Evolutionary conservation across 1,284 basidiomycete genomes (phyloP).

Genomic region (Rhodotorula glutinis): DNA sequence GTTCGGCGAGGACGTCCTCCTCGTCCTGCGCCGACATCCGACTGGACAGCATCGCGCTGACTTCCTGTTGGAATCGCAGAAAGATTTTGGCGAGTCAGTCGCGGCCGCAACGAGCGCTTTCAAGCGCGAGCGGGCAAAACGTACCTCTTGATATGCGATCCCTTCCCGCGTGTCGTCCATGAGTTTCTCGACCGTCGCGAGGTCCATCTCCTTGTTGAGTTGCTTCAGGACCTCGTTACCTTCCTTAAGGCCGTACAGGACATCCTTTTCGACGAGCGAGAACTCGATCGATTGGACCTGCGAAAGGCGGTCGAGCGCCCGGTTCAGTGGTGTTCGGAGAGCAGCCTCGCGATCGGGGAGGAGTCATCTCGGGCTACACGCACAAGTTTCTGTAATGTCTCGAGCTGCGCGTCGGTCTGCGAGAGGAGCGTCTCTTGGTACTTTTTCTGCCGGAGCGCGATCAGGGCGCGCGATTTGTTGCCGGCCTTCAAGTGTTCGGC

Average conservation of each 20-base stretch:
- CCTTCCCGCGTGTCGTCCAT: conserved; percentile 90
- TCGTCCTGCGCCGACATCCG: conserved; percentile 84
- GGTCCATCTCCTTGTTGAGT: conserved; percentile 87
- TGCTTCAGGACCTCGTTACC: conserved; percentile 89
- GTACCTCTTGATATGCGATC: conserved; percentile 79
- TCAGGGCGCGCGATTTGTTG: conserved; percentile 79
- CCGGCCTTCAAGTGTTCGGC: conserved; percentile 74
- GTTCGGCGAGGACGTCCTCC: conserved; percentile 82
- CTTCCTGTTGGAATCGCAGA: conserved; percentile 62
- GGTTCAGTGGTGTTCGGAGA: no score
- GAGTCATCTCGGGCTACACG: conserved; percentile 49
- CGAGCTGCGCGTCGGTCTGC: conserved; percentile 87
- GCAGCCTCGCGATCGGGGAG: no score
- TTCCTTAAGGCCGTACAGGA: conserved; percentile 86
- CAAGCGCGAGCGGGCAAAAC: background rate
- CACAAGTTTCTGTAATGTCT: conserved; percentile 85
- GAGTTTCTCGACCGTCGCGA: conserved; percentile 88
- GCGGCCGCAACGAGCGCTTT: background rate
- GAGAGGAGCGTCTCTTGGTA: conserved; percentile 84
- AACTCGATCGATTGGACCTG: conserved; percentile 96
- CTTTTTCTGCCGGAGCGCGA: conserved; percentile 81
- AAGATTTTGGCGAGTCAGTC: no score
- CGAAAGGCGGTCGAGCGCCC: no score
- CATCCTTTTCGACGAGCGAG: conserved; percentile 86
- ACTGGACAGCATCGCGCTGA: conserved; percentile 79